Conservation (phyloP, 169 alveolate species). For the Ichthyophthirius multifiliis region DNA sequence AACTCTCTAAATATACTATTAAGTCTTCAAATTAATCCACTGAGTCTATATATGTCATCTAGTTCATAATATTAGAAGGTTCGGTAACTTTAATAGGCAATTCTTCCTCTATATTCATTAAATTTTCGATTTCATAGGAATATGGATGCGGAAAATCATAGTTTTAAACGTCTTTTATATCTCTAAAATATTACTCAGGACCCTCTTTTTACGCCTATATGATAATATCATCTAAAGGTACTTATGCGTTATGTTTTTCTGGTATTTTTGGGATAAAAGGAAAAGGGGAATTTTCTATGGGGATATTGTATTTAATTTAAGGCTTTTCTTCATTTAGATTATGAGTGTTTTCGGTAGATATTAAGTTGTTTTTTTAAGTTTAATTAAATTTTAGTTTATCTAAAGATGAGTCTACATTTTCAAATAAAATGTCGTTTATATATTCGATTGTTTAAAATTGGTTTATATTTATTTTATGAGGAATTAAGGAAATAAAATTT, state of each 20-base stretch:
- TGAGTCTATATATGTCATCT: slow-evolving; percentile 65
- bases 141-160: slow-evolving; percentile 44
- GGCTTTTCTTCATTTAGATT: not conserved
- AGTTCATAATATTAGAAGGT: slow-evolving; percentile 6
- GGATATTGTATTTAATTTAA: not conserved
- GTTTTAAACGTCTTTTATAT: not conserved
- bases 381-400: not conserved
- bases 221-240: slow-evolving; percentile 34
- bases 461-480: not conserved
- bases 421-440: not conserved
- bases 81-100: not conserved
- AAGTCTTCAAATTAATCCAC: slow-evolving; percentile 62
- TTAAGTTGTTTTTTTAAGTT: not conserved
- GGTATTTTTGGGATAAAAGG: slow-evolving; percentile 38
- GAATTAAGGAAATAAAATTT: not conserved
- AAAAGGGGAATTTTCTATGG: not conserved
- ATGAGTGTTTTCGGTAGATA: not conserved
- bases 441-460: not conserved
- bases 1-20: slow-evolving; percentile 58
- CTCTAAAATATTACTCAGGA: not conserved
- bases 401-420: not conserved
- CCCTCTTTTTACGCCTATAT: slow-evolving; percentile 16
- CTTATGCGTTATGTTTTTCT: slow-evolving; percentile 26
- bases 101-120: not conserved
- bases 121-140: slow-evolving; percentile 26